Base-by-base conservation (phyloP, 2,329 filamentous ascomycete species). In the Scedosporium dehoogii region DNA sequence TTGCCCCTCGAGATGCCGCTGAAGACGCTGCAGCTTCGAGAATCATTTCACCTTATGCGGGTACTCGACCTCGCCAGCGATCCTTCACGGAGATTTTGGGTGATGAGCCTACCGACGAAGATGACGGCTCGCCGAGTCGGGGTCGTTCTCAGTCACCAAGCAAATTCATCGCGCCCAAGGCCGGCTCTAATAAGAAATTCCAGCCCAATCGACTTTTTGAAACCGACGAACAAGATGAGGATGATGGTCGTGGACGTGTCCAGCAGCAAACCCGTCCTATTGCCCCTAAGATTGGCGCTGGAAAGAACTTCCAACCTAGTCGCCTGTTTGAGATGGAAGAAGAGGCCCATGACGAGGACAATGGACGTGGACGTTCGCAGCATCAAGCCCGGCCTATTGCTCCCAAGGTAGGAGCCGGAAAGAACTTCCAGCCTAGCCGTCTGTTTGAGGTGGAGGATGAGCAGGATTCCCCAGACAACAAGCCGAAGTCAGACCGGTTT, bases 11-110 rank as follows among this genome's bases (percentile, higher is more conserved):
- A 70, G 83, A 91, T 69, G 78, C 84, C 66, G 79, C 81, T 58
- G 81, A 87, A 64, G 77, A 80, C 48, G 74, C 73, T 60, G 71
- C 73, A n/a, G 73, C 76, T 53, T 73, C 76, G 42, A 70, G 72
- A 64, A 79, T 83, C 63, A 81, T 86, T 74, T 86, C 75, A 72
- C 88, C 75, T 73, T 89, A 75, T 80, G 89, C 72, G 70, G 86
- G 76, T 67, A 76, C 69, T 68, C 80, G 74, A 80, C 91, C 73
- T 14, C 78, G 73, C 56, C 82, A 93, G 85, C 80, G 92, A 81
- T 72, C 84, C 78, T 73, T 87, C 78, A 81, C 82, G 63, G 92
- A 97, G 67, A 86, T 97, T 60, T 85, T 88, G 48, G 82, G 79
- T 65, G 78, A 81, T 62, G 74, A 78, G 66, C 73, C 73, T 14